Conservation (phyloP, 371 early-diverging fungal genomes). For the Mucor lusitanicus region DNA sequence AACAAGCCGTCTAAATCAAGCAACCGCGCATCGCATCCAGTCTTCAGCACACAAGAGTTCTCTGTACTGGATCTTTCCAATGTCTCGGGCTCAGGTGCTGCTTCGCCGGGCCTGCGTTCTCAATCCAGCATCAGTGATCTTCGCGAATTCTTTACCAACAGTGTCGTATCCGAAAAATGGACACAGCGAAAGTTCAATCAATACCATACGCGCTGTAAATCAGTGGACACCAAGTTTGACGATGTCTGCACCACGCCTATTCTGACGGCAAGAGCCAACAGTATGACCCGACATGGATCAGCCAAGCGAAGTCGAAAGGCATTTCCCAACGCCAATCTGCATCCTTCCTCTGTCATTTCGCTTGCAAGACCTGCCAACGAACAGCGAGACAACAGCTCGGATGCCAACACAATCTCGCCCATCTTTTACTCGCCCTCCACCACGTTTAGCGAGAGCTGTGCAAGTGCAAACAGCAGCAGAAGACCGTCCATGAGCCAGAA, state of each 20-base stretch:
- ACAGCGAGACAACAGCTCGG: not conserved
- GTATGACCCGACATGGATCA: constrained; percentile 6
- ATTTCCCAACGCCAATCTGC: not conserved
- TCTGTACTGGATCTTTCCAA: not conserved
- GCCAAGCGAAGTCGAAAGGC: not conserved
- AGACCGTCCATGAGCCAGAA: constrained; percentile 3
- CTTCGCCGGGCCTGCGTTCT: constrained; percentile 16
- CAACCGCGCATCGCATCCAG: constrained; percentile 16
- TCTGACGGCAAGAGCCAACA: constrained; percentile 20
- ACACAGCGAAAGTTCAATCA: constrained; percentile 15
- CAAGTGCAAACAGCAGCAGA: constrained; percentile 1
- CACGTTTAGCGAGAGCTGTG: constrained; percentile 1
- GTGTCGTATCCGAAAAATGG: constrained; percentile 19
- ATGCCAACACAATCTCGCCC: not conserved
- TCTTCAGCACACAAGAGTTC: constrained; percentile 4
- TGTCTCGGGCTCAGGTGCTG: not conserved
- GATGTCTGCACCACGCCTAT: constrained; percentile 28
- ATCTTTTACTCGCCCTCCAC: not conserved
- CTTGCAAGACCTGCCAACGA: not conserved
- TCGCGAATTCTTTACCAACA: constrained; percentile 16
- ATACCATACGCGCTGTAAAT: constrained; percentile 17
- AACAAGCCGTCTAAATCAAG: constrained; percentile 7
- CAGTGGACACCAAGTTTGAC: constrained; percentile 21
- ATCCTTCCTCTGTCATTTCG: constrained; percentile 5
- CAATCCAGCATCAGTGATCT: constrained; percentile 25